A percentile compares a stretch with the other conserved stretches of the same genome.
These are phyloP conservation scores for Mortierella sp. DNA, from an alignment of 371 early-diverging fungal genomes.

Conservation along the genomic window DNA sequence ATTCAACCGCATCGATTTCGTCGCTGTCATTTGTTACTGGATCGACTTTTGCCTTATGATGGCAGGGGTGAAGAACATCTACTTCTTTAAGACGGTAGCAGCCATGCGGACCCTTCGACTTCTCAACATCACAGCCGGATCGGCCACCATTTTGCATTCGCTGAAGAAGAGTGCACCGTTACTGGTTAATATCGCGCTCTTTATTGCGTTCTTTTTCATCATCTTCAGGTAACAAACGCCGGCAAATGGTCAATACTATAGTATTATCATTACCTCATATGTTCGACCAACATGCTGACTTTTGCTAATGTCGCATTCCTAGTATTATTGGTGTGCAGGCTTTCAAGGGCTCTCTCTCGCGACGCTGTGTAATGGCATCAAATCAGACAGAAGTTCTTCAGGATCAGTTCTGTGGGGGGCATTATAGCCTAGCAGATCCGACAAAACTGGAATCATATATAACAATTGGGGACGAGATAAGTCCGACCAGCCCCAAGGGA, in stretches of 20 bases:
- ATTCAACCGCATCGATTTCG: slow-evolving; percentile 75
- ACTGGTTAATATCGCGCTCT: slow-evolving; percentile 67
- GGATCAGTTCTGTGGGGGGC: slow-evolving; percentile 38
- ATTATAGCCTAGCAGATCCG: slow-evolving; percentile 16
- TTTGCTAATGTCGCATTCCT: not conserved
- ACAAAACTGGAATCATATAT: slow-evolving; percentile 12
- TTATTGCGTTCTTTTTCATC: slow-evolving; percentile 73
- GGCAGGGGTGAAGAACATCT: slow-evolving; percentile 56
- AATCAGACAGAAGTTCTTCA: slow-evolving; percentile 8
- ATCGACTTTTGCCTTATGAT: slow-evolving; percentile 63
- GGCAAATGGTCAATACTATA: not conserved
- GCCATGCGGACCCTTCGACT: slow-evolving; percentile 69
- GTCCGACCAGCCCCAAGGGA: slow-evolving; percentile 63
- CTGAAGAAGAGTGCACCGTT: slow-evolving; percentile 73
- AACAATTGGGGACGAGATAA: not conserved
- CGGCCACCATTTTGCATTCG: slow-evolving; percentile 69
- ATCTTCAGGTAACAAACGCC: slow-evolving; percentile 66
- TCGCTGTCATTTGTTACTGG: slow-evolving; percentile 71
- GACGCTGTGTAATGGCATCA: slow-evolving; percentile 61
- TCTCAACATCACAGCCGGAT: slow-evolving; percentile 70
- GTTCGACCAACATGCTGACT: not conserved
- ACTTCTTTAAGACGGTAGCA: slow-evolving; percentile 67
- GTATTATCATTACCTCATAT: not conserved
- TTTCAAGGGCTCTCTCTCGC: slow-evolving; percentile 72
- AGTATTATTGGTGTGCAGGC: slow-evolving; percentile 74